Percentiles rank a stretch among this genome's conserved stretches.
These are phyloP conservation scores for Chenopodium suecicum DNA, from an alignment of 148 eudicot genomes.

Conservation along the genomic window DNA sequence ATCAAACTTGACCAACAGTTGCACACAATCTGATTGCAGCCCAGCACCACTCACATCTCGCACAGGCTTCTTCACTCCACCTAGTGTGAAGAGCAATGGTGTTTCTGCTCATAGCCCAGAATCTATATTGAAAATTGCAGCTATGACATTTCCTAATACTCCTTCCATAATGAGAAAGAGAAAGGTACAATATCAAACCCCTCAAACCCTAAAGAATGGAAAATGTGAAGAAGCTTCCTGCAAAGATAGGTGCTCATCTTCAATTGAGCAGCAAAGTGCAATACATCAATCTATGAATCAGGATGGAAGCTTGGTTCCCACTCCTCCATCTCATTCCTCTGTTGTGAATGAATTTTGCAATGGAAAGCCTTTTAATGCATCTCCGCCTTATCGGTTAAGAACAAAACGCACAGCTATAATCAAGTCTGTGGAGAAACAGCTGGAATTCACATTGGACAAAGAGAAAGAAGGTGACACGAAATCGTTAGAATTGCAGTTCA, in stretches of 20 bases:
- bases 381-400: constrained; percentile 81
- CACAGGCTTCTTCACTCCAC: constrained; percentile 61
- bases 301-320: constrained; percentile 33
- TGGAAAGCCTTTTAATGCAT: constrained; percentile 59
- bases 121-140: constrained; percentile 77
- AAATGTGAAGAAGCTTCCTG: constrained; percentile 35
- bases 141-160: constrained; percentile 71
- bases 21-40: constrained; percentile 33
- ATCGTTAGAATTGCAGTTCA: constrained; percentile 33
- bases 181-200: constrained; percentile 38
- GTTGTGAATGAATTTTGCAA: constrained; percentile 32
- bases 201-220: constrained; percentile 31
- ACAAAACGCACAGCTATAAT: constrained; percentile 55
- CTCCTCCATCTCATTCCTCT: constrained; percentile 35
- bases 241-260: constrained; percentile 25
- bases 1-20: constrained; percentile 33
- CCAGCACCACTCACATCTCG: constrained; percentile 40
- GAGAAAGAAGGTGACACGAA: constrained; percentile 28
- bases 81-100: constrained; percentile 55
- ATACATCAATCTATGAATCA: constrained; percentile 36
- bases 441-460: constrained; percentile 52
- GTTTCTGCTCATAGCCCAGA: constrained; percentile 55
- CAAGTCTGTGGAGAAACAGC: constrained; percentile 85
- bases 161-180: constrained; percentile 91
- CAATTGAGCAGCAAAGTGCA: constrained; percentile 22